Conservation (phyloP, 1,139 yeast genomes). For the Saccharomycopsis phalli region DNA sequence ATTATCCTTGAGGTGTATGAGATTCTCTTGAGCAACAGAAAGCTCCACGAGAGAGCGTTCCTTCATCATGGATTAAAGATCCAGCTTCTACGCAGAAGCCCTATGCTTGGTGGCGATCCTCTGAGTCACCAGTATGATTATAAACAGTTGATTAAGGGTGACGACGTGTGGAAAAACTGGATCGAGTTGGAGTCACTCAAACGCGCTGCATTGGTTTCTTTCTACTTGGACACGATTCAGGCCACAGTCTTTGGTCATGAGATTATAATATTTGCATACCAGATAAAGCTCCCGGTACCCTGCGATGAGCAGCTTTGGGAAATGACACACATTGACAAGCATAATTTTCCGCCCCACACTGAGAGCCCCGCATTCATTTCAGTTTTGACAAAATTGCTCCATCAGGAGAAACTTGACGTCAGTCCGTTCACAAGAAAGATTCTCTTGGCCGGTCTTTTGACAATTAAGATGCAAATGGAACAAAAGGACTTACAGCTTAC, state of each 20-base stretch:
- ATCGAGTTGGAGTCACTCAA: slow-evolving; percentile 71
- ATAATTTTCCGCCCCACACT: too few species aligned
- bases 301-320: slow-evolving; percentile 80
- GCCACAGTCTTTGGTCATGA: slow-evolving; percentile 76
- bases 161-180: slow-evolving; percentile 49
- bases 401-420: slow-evolving; percentile 41
- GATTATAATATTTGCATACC: slow-evolving; percentile 58
- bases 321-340: too few species aligned
- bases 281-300: slow-evolving; percentile 66
- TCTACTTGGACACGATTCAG: slow-evolving; percentile 69
- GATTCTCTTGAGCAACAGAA: slow-evolving; percentile 48
- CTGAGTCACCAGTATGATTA: too few species aligned
- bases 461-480: slow-evolving; percentile 66
- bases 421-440: slow-evolving; percentile 55
- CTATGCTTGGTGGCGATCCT: slow-evolving; percentile 66
- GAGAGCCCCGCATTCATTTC: slow-evolving; percentile 32
- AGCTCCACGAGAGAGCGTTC: slow-evolving; percentile 65
- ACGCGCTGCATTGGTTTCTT: slow-evolving; percentile 70
- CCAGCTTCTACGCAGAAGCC: slow-evolving; percentile 62
- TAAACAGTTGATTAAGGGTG: slow-evolving; percentile 26
- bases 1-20: slow-evolving; percentile 58
- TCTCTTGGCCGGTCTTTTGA: slow-evolving; percentile 59
- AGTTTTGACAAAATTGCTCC: slow-evolving; percentile 47
- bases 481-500: slow-evolving; percentile 44
- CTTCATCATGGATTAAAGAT: slow-evolving; percentile 72